Base-by-base conservation (phyloP, 2,329 filamentous ascomycete species). In the Lachnellula cervina region DNA sequence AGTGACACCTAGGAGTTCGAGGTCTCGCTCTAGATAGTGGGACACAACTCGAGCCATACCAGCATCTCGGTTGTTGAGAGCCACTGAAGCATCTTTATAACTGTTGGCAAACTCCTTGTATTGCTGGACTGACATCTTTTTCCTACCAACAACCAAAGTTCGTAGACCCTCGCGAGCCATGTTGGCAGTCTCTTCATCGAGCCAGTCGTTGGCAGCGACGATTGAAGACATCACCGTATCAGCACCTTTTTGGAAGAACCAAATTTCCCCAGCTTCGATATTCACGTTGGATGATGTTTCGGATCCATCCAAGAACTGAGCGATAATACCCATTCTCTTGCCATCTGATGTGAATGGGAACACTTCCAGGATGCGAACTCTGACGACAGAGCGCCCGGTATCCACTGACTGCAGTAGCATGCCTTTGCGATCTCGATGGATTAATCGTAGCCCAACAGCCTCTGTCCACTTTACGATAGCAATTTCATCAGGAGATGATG, bases 151-250 rank as follows among this genome's bases (percentile, higher is more conserved):
- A 5, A 99, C 94, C 5, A 99, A 79, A 0, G 94, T 99, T 56
- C 94, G 87, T 49, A 99, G 77, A 40, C 94, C 94, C 77, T 99
- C 95, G 48, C 94, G 86, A 5, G 95, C 95, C 95, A 99, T 99
- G 70, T 99, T 99, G n/a, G 90, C 90, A 0, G 94, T 97, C 72
- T 99, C 94, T 71, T 99, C 94, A 64, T 99, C 94, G 0, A 99
- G 83, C 95, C 94, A 99, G 74, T 99, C 94, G 68, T 97, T 99
- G 17, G 92, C 84, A 7, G 88, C 90, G 37, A 99, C 94, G 62
- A 99, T 97, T 3, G 87, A 81, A n/a, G 87, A 83, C 95, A 99
- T 99, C 61, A 99, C 93, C 0, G 94, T 97, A 70, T 99, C 95
- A 2, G 94, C 95, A 59, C 94, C 94, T 73, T 99, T 99, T 68